Evolutionary conservation across 345 rosid species (phyloP).

Genomic region (Garcia nutans): DNA sequence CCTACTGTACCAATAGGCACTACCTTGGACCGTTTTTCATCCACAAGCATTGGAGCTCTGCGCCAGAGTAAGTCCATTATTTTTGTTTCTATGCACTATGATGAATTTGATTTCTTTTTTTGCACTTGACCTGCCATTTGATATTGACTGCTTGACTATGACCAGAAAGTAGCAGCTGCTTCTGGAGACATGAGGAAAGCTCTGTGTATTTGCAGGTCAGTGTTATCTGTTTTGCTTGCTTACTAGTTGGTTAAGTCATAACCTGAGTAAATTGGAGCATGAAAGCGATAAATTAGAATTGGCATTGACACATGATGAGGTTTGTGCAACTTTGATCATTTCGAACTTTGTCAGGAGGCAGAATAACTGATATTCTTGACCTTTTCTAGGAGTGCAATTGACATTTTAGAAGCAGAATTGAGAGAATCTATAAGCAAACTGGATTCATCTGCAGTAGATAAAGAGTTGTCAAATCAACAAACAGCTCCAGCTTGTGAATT

Average conservation of each 20-base stretch:
- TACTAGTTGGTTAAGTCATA: not conserved
- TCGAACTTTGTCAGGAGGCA: not conserved
- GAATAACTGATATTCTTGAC: not conserved
- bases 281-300: not conserved
- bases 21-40: constrained; percentile 62
- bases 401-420: constrained; percentile 69
- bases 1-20: constrained; percentile 44
- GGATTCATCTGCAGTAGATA: constrained; percentile 23
- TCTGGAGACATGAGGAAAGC: constrained; percentile 98
- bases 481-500: constrained; percentile 31
- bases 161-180: constrained; percentile 90
- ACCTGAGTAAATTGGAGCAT: not conserved
- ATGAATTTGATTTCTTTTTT: constrained; percentile 8
- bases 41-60: constrained; percentile 88
- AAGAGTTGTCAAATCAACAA: constrained; percentile 25
- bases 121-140: constrained; percentile 6
- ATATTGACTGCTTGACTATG: constrained; percentile 18
- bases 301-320: no score
- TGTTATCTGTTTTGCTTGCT: not conserved
- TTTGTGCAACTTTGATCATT: not conserved
- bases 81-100: not conserved
- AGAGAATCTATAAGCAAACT: constrained; percentile 38
- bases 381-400: constrained; percentile 69
- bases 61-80: constrained; percentile 72
- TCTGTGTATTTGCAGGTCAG: constrained; percentile 75